These are phyloP conservation scores for Rhodotorula taiwanensis DNA, from an alignment of 768 basidiomycete genomes.

Conservation along the genomic window DNA sequence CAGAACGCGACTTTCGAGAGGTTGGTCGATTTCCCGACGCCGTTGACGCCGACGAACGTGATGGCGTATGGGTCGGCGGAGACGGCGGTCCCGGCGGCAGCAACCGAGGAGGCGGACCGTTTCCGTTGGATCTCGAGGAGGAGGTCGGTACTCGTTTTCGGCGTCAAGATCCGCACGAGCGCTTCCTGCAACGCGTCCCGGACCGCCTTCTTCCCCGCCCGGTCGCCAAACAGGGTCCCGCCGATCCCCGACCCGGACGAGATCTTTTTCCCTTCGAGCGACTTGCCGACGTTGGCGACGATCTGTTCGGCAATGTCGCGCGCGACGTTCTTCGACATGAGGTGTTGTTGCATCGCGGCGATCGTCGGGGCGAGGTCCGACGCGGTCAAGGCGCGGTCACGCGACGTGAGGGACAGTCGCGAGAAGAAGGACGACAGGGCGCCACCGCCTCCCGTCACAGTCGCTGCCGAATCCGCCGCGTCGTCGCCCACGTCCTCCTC, in stretches of 20 bases:
- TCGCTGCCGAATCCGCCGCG: neutral
- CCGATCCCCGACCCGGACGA: neutral
- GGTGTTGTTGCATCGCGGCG: constrained; percentile 90
- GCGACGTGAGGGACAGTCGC: constrained; percentile 30
- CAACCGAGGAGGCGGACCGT: constrained; percentile 59
- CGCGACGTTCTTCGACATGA: constrained; percentile 98
- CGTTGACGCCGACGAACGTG: constrained; percentile 96
- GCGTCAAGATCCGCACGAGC: constrained; percentile 87
- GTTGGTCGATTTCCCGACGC: constrained; percentile 98
- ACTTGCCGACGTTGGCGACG: constrained; percentile 86
- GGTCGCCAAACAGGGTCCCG: constrained; percentile 56
- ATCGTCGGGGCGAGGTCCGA: constrained; percentile 79
- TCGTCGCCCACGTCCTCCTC: constrained; percentile 3
- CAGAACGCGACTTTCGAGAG: constrained; percentile 98
- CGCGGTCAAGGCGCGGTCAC: constrained; percentile 55
- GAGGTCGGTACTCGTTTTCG: constrained; percentile 94
- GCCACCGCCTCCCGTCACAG: neutral
- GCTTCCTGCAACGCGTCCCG: constrained; percentile 73
- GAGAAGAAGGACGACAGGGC: constrained; percentile 33
- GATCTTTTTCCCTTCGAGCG: constrained; percentile 72
- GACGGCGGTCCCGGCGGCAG: constrained; percentile 34
- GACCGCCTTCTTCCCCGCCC: constrained; percentile 46
- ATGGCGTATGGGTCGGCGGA: constrained; percentile 73
- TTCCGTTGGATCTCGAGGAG: constrained; percentile 87
- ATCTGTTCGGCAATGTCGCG: constrained; percentile 90